Conservation (phyloP, 495 filamentous ascomycete species). For the Hyaloscypha finlandica region DNA sequence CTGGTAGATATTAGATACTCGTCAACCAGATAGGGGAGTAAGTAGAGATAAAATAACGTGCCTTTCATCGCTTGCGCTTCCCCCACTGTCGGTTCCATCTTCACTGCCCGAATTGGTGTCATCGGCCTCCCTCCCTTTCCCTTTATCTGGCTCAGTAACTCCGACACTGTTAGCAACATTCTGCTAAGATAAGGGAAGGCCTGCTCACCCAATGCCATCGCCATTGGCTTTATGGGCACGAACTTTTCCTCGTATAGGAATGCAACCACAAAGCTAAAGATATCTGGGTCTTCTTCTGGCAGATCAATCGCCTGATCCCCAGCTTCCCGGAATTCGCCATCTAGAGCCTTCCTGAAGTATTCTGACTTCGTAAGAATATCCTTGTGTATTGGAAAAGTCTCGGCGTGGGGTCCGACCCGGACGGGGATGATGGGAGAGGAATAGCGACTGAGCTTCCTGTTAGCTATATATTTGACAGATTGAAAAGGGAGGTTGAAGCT, state of each 20-base stretch:
- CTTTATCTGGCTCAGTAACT: slow-evolving; percentile 38
- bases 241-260: slow-evolving; percentile 51
- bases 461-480: background rate
- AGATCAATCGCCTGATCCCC: slow-evolving; percentile 44
- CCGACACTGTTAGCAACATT: background rate
- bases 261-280: slow-evolving; percentile 51
- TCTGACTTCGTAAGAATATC: slow-evolving; percentile 44
- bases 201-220: slow-evolving; percentile 39
- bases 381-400: slow-evolving; percentile 48
- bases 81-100: slow-evolving; percentile 38
- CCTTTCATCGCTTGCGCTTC: slow-evolving; percentile 37
- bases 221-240: slow-evolving; percentile 43
- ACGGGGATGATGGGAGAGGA: slow-evolving; percentile 45
- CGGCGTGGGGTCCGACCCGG: slow-evolving; percentile 40
- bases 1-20: slow-evolving; percentile 27
- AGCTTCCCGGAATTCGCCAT: slow-evolving; percentile 44
- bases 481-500: background rate
- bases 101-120: slow-evolving; percentile 34
- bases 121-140: slow-evolving; percentile 39
- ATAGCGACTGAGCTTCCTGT: slow-evolving; percentile 36
- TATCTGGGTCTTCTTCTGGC: slow-evolving; percentile 49
- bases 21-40: background rate
- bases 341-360: slow-evolving; percentile 46
- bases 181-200: background rate
- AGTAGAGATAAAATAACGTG: slow-evolving; percentile 1